Evolutionary conservation across 139 green algal species (phyloP), one percentile per base, ranked within the genome.

Genomic region (Haematococcus sp.): DNA sequence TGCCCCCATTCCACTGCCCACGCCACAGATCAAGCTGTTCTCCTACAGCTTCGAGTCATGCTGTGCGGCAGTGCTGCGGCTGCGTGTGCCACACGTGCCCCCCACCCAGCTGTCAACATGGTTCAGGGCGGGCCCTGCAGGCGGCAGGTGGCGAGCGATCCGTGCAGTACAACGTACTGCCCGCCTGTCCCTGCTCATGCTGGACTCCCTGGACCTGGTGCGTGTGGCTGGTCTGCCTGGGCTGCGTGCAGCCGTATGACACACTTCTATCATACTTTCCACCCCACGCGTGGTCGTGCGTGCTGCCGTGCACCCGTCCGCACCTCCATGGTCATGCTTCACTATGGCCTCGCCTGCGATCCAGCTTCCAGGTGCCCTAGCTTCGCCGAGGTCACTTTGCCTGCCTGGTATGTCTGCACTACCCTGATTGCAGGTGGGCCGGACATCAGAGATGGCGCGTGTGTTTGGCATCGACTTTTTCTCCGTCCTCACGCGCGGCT

Each of bases 391-490:
- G n/a, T n/a, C 40, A 49, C 40, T 7, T 11, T 49, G 7, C 40
- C 7, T 49, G 11, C 40, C 16, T 58, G 49, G 40, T 11, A 49
- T 49, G 40, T 49, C 7, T 49, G 40, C 40, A 49, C 40, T 49
- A 49, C n/a, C n/a, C 11, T 52, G 15, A 19, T 5, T 61, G n/a
- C 71, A 77, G 66, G 35, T 86, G 25, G 91, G 88, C 13, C 83
- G 94, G 46, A 97, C 92, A 4, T 83, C 84, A 11, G 94, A 98
- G 87, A 75, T 97, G 70, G 94, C 91, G 25, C 81, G 90, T n/a
- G 88, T 93, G 16, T 98, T 97, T 73, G 95, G 95, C 80, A 98
- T 99, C 61, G 95, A 98, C 88, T 98, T 99, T 79, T 95, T 92
- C 76, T 88, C 78, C 71, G 87, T 92, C 49, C 80, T 94, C 32